These are phyloP conservation scores for Nothophaeocryptopus gaeumannii DNA, from an alignment of 2,329 filamentous ascomycete genomes.

Conservation along the genomic window DNA sequence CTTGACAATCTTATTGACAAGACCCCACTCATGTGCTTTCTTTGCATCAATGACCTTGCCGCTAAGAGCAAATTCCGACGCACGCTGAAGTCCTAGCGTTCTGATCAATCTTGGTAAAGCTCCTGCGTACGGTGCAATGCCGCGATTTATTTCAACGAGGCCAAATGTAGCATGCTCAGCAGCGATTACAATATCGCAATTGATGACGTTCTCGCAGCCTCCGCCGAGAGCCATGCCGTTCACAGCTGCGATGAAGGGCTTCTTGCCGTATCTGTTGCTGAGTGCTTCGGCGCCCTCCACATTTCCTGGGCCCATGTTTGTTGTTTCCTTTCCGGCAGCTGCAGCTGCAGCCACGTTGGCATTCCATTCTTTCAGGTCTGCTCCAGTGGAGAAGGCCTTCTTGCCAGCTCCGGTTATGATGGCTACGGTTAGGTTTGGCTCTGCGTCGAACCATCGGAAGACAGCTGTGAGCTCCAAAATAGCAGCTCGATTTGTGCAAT, in stretches of 20 bases:
- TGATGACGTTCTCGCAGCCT: conserved; percentile 54
- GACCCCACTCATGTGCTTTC: conserved; percentile 41
- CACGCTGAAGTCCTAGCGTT: conserved; percentile 48
- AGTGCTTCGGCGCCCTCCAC: conserved; percentile 62
- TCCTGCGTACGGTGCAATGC: conserved; percentile 51
- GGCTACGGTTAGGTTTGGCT: conserved; percentile 26
- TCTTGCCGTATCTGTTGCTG: conserved; percentile 61
- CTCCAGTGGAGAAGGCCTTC: conserved; percentile 34
- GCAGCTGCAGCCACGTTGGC: neutral
- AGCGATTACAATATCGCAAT: conserved; percentile 54
- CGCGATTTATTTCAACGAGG: conserved; percentile 51
- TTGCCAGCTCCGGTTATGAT: conserved; percentile 33
- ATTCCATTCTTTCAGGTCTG: conserved; percentile 28
- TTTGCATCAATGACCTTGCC: conserved; percentile 39
- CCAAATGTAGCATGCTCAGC: conserved; percentile 49
- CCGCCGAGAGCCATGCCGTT: conserved; percentile 57
- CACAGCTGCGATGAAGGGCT: conserved; percentile 57
- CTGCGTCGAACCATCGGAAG: conserved; percentile 52
- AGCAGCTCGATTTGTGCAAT: conserved; percentile 27
- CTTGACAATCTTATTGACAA: conserved; percentile 32
- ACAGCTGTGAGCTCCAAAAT: conserved; percentile 49
- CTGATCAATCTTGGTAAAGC: conserved; percentile 51
- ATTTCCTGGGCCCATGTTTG: conserved; percentile 21
- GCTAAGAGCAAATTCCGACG: conserved; percentile 47
- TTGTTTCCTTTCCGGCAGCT: conserved; percentile 42